Percentiles rank a stretch among this genome's conserved stretches.
phyloP scores from a whole-genome alignment of 2,329 filamentous ascomycete genomes.

The Shiraia bambusicola region DNA sequence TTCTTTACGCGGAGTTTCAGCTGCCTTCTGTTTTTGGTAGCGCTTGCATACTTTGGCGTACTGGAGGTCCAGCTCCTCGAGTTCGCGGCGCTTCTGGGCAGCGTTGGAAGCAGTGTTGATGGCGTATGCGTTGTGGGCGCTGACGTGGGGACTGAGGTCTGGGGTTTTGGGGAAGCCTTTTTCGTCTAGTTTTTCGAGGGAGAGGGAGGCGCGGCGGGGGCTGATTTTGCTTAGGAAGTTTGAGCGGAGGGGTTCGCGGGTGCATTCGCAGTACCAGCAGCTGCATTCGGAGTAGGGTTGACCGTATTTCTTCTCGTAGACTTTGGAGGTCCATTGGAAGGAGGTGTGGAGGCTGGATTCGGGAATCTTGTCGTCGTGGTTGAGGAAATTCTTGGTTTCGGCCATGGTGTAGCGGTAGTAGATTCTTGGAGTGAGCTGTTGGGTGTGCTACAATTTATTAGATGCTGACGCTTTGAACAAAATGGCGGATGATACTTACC shows the following conservation, averaged over 20 bases:
- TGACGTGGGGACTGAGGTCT: constrained; percentile 68
- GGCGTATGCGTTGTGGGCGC: constrained; percentile 65
- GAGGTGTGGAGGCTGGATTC: constrained; percentile 63
- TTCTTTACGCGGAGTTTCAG: constrained; percentile 31
- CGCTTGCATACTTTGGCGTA: constrained; percentile 53
- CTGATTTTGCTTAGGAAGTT: constrained; percentile 42
- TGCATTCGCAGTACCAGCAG: constrained; percentile 81
- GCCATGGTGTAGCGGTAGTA: constrained; percentile 63
- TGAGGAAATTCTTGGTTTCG: constrained; percentile 61
- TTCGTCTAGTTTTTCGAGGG: constrained; percentile 5
- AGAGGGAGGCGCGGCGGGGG: constrained; percentile 36
- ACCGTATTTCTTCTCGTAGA: constrained; percentile 65
- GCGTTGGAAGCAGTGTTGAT: constrained; percentile 13
- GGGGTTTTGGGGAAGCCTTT: constrained; percentile 47
- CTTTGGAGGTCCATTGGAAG: constrained; percentile 73
- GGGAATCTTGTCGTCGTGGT: constrained; percentile 83
- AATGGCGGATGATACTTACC: constrained; percentile 33
- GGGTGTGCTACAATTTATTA: constrained; percentile 59
- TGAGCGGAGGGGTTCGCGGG: constrained; percentile 57
- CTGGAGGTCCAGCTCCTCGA: constrained; percentile 53
- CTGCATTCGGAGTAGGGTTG: constrained; percentile 75
- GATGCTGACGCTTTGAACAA: background rate
- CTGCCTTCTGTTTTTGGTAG: constrained; percentile 33
- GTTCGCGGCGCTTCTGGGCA: constrained; percentile 23
- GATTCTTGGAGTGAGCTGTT: constrained; percentile 65